Evolutionary conservation across 306 rosid species (phyloP), one percentile per base, ranked within the genome.

Genomic region (Crotalaria pallida): DNA sequence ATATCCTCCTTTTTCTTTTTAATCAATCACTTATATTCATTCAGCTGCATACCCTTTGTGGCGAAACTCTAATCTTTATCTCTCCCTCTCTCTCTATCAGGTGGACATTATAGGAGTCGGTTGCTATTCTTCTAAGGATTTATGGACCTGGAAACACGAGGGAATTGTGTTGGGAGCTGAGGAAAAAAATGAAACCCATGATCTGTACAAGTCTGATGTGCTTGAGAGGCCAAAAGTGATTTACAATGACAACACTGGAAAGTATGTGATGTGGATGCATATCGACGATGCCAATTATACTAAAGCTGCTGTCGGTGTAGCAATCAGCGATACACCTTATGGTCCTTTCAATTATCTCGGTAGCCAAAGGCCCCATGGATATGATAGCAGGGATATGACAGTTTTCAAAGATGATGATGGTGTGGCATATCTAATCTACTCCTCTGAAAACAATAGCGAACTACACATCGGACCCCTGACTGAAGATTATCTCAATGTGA

Each of bases 201-300:
- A 94, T 85, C 89, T 90, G 63, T 85, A 88, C 73, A 85, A 84
- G 80, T 85, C 89, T 40, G 90, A 94, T 41, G 98, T 94, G 52
- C 96, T 94, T 8, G 98, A 94, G 95, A 81, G 98, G 77, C 98
- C 98, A 1, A 90, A 94, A 79, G 98, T 94, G 71, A 74, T 90
- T 70, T 90, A 85, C 86, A 94, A 90, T 51, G 87, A 81, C 11
- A 86, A 77, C 82, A 87, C 97, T 13, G 77, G 86, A 40, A 88
- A 90, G 77, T 94, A 90, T 69, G 98, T 91, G 31, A 94, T 94
- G 97, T 94, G 92, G 96, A 94, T 90, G 97, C 98, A 90, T 74
- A 80, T 94, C n/a, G 98, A 94, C 9, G 86, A 88, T 77, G 82
- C 71, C 60, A 94, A 90, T 86, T 94, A 94, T 48, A 89, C 97